Conservation (phyloP, 2,329 filamentous ascomycete species). For the Pseudogymnoascus sp. region DNA sequence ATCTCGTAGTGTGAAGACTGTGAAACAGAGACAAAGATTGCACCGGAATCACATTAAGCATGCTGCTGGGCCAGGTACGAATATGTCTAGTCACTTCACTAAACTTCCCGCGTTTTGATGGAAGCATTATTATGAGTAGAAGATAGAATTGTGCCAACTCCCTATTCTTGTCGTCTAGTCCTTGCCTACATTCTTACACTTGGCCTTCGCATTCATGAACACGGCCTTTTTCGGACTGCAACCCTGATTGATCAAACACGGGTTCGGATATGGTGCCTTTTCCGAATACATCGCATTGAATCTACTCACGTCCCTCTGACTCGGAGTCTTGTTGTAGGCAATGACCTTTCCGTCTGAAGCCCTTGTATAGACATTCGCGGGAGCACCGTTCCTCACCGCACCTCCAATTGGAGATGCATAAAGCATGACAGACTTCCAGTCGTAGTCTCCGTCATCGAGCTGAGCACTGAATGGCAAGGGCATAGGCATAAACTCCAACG, state of each 20-base stretch:
- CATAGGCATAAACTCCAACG: background rate
- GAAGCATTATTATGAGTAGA: background rate
- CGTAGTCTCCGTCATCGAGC: background rate
- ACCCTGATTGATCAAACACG: slow-evolving; percentile 12
- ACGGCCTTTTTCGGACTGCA: background rate
- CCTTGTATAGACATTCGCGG: background rate
- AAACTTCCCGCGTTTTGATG: background rate
- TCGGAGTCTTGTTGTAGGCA: background rate
- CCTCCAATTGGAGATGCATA: slow-evolving; percentile 7
- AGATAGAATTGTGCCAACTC: background rate
- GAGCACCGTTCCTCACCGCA: background rate
- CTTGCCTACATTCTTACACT: slow-evolving; percentile 9
- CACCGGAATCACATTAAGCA: background rate
- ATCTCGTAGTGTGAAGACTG: background rate
- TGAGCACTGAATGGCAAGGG: background rate
- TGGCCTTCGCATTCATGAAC: background rate
- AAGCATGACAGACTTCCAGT: slow-evolving; percentile 13
- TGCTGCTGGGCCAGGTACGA: background rate
- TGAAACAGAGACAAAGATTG: background rate
- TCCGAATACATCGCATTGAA: slow-evolving; percentile 11
- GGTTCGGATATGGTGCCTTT: slow-evolving; percentile 5
- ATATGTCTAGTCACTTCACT: background rate
- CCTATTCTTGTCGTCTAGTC: background rate
- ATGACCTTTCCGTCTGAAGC: slow-evolving; percentile 2
- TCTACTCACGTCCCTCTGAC: slow-evolving; percentile 4